Evolutionary conservation across 2,329 filamentous ascomycete species (phyloP).

Genomic region (Fusarium temperatum): DNA sequence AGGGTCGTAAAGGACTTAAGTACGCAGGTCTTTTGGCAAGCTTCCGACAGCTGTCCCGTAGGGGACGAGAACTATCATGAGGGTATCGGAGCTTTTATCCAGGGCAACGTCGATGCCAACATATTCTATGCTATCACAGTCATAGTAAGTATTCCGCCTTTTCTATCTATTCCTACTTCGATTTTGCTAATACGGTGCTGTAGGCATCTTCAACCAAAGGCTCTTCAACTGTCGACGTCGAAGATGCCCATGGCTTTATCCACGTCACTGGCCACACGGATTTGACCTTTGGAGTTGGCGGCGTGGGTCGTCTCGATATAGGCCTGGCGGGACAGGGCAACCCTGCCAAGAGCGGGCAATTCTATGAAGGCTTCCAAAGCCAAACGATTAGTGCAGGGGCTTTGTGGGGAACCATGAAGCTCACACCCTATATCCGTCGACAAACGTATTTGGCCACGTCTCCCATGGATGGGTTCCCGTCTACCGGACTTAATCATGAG

Average conservation of each 20-base stretch:
- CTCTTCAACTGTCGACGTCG: neutral
- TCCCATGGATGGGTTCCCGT: neutral
- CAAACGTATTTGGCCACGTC: neutral
- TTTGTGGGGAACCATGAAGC: neutral
- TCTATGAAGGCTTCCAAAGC: too few relatives aligned
- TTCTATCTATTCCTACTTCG: too few relatives aligned
- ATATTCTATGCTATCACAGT: neutral
- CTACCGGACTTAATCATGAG: too few relatives aligned
- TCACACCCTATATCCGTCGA: neutral
- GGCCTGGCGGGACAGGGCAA: neutral
- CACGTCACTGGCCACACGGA: neutral
- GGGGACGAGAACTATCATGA: too few relatives aligned
- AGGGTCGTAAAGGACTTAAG: neutral
- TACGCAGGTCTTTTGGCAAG: neutral
- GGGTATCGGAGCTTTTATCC: neutral
- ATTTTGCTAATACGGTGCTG: neutral
- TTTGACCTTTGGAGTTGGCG: neutral
- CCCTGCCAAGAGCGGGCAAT: neutral
- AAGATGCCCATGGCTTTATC: neutral
- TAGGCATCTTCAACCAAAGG: neutral
- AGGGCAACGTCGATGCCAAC: neutral
- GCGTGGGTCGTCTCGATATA: neutral
- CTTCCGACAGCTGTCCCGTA: too few relatives aligned
- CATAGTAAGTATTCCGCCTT: neutral
- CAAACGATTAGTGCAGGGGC: fast-evolving